phyloP scores from a whole-genome alignment of 2,329 filamentous ascomycete species.

The Colletotrichum tabaci region DNA sequence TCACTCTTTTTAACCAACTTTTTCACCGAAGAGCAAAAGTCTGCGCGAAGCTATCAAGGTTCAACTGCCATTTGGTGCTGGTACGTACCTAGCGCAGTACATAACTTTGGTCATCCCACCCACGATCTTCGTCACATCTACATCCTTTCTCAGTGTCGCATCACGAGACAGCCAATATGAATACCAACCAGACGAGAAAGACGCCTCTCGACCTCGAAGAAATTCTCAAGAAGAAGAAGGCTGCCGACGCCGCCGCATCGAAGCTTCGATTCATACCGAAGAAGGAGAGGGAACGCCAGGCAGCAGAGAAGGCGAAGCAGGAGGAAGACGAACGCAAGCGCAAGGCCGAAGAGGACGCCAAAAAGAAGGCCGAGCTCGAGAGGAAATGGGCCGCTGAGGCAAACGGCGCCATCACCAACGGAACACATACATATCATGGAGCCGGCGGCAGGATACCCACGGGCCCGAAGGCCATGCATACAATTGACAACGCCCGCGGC shows the following conservation, averaged over 20 bases:
- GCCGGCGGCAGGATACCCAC: slow-evolving; percentile 51
- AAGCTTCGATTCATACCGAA: slow-evolving; percentile 93
- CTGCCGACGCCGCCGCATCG: slow-evolving; percentile 84
- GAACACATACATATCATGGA: slow-evolving; percentile 64
- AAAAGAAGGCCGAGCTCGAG: slow-evolving; percentile 79
- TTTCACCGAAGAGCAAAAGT: too few relatives aligned
- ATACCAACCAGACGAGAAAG: slow-evolving; percentile 40
- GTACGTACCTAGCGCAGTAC: slow-evolving; percentile 1
- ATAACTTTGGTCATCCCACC: slow-evolving; percentile 4
- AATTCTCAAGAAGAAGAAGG: slow-evolving; percentile 86
- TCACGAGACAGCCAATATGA: slow-evolving; percentile 10
- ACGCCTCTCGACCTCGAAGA: slow-evolving; percentile 86
- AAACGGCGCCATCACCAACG: slow-evolving; percentile 49
- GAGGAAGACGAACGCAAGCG: slow-evolving; percentile 72
- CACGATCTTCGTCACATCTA: background rate
- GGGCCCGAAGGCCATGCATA: slow-evolving; percentile 36
- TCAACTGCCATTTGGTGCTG: background rate
- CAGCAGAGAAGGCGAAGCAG: slow-evolving; percentile 83
- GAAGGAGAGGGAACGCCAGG: slow-evolving; percentile 84
- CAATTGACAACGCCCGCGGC: slow-evolving; percentile 55
- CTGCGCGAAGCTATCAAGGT: background rate
- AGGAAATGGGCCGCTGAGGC: slow-evolving; percentile 53
- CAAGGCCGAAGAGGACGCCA: slow-evolving; percentile 71
- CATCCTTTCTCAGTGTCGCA: background rate
- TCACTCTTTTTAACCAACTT: too few relatives aligned